Base-by-base conservation (phyloP, 2,329 filamentous ascomycete species). In the Fusarium multiceps region DNA sequence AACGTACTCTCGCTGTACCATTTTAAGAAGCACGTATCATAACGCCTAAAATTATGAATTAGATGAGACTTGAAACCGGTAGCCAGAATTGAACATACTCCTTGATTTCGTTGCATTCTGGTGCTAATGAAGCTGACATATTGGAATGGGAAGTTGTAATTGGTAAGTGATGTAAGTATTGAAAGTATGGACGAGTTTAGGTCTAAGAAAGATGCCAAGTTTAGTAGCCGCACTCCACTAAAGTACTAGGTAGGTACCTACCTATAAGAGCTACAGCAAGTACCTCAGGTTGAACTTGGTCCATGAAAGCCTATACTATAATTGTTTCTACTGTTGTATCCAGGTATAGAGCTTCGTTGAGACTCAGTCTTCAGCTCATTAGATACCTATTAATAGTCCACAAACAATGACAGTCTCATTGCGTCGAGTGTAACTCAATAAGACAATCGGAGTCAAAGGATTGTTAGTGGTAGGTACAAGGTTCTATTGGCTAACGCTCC, bases 1-100 rank as follows among this genome's bases (percentile, higher is more conserved):
- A 54, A 80, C 91, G 63, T 85, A 98, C 96, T 98, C 82, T 99
- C 96, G 78, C 94, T 98, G 81, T 99, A 99, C 96, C 96, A 99
- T 82, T 97, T 98, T 70, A 99, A 84, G 79, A 99, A 99, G 83
- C 96, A 99, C 55, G 92, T 94, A 80, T 99, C 96, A 79, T 99
- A 99, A 75, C 91, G 93, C 79, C 94, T 98, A 66, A 4, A 16
- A 43, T 43, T 8, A 42, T 70, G 20, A 63, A 50, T 16, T 13
- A 16, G 34, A 10, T 7, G 21, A 12, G 48, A 27, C n/a, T 13
- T 11, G 16, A 3, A 1, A 5, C 10, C 4, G 18, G 11, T 25
- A 0, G 14, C n/a, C 3, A 21, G 4, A 14, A 4, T 18, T 37
- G 13, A 8, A 79, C 90, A 76, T 82, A 98, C 95, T 98, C 95